Evolutionary conservation across 495 filamentous ascomycete species (phyloP), one percentile per base, ranked within the genome.

Genomic region (Lindgomyces ingoldianus): DNA sequence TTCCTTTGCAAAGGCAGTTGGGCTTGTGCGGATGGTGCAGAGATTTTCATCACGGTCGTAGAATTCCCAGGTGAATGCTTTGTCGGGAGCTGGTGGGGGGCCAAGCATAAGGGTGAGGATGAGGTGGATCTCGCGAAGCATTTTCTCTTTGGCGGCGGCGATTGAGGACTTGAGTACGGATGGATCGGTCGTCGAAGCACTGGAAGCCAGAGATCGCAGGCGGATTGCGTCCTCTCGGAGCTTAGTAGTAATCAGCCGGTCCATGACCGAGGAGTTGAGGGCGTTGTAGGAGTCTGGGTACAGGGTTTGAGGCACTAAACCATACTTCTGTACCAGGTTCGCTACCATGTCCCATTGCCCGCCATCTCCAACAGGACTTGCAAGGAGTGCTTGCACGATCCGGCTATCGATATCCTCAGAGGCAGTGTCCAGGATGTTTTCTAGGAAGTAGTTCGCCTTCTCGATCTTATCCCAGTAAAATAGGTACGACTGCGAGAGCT

Each of bases 381-480:
- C 70, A 19, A 91, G 77, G 1, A 95, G 70, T 22, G 77, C 81
- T 73, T 90, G 87, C 11, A 93, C 79, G 11, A 94, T 74, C 19
- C 91, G 78, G 14, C 83, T 79, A 56, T 90, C 88, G 1, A 92
- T 78, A 27, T 85, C 83, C 58, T 89, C 79, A 42, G 85, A 78
- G 0, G 81, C 81, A 0, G 91, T 94, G 57, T 88, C 84, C 41
- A 95, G 81, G 59, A 94, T 84, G 68, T 87, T 85, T 74, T 93
- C 90, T 22, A 94, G 80, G 78, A 94, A 94, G 73, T 81, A 96
- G 70, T 95, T 95, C 8, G 88, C 85, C 73, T 96, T 96, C 76
- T 96, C 91, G 21, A 95, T 82, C 76, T 96, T 96, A 74, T 96
- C 91, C 86, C 89, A 95, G 82, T 90, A 96, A 79, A 92, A 94